Percentiles rank a stretch among this genome's conserved stretches.
Conservation (phyloP, 306 rosid species). For the Gastrolobium villosum region DNA sequence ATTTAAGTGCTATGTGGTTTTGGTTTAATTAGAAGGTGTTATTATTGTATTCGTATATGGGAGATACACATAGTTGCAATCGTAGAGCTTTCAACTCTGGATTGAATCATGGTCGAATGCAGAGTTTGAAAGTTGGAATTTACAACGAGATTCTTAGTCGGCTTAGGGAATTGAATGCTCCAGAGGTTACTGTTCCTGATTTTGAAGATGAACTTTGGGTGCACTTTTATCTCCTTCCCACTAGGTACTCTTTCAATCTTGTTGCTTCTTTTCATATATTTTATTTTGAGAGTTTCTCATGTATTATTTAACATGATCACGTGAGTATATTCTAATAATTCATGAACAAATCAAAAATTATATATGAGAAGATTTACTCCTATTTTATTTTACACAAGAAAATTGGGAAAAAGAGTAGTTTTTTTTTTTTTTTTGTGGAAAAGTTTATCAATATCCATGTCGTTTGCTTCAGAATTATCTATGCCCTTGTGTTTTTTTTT, state of each 20-base stretch:
- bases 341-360: too few relatives aligned
- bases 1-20: neutral
- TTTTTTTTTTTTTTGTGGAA: too few relatives aligned
- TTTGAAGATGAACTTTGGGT: conserved; percentile 84
- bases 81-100: conserved; percentile 57
- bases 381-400: too few relatives aligned
- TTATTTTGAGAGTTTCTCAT: too few relatives aligned
- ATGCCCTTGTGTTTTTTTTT: too few relatives aligned
- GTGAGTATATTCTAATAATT: too few relatives aligned
- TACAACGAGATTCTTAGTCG: conserved; percentile 68
- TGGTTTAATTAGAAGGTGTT: neutral
- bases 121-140: conserved; percentile 63
- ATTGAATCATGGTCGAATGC: conserved; percentile 50
- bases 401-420: too few relatives aligned
- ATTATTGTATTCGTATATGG: conserved; percentile 55
- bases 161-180: conserved; percentile 63
- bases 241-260: conserved; percentile 52
- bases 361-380: too few relatives aligned
- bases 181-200: conserved; percentile 62
- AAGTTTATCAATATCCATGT: too few relatives aligned
- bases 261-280: neutral
- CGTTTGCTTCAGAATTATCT: too few relatives aligned
- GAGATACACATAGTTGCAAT: conserved; percentile 75
- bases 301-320: too few relatives aligned
- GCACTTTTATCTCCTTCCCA: conserved; percentile 79